Base-by-base conservation (phyloP, 1,139 yeast species). In the Geotrichum europaeum region DNA sequence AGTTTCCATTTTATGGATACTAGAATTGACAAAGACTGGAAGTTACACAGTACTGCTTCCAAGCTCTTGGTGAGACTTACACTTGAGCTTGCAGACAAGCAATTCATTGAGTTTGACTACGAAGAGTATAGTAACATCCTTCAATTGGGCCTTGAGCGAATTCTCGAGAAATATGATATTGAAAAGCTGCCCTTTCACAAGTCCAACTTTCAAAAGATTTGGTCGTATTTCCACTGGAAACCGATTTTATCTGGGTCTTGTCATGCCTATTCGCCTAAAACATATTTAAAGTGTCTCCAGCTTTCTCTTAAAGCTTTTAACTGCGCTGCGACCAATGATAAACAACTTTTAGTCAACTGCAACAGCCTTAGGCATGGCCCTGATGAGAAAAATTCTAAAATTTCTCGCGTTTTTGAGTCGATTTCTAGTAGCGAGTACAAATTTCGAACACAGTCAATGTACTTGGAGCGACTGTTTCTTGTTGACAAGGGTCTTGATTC, bases 1-100 rank as follows among this genome's bases (percentile, higher is more conserved):
- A 84, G 88, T 3, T 82, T 74, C 69, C 76, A 83, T 65, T 86
- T 90, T 89, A 84, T 85, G 84, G 76, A 77, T 53, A 76, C 72
- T 6, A 79, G 72, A 69, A 86, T 81, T 32, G 89, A 85, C 68
- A 84, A 86, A 9, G 83, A 80, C 0, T 84, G 82, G 73, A 73
- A 74, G 51, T 77, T 72, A 63, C 89, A 85, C 70, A 81, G 81
- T 60, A 70, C 84, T 2, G 72, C 81, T 66, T 79, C 86, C 24
- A 80, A 83, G 67, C 75, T 76, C 55, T 68, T 83, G 65, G 85
- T 87, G 2, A 68, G 81, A 40, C 60, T 81, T 13, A 74, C 81
- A 1, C 67, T 84, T 43, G 74, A 78, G 36, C 65, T 85, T 45
- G 65, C 79, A 25, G 86, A 83, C 63, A 70, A 73, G 10, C 80